phyloP scores from a whole-genome alignment of 768 basidiomycete species.

The Panaeolus papilionaceus region DNA sequence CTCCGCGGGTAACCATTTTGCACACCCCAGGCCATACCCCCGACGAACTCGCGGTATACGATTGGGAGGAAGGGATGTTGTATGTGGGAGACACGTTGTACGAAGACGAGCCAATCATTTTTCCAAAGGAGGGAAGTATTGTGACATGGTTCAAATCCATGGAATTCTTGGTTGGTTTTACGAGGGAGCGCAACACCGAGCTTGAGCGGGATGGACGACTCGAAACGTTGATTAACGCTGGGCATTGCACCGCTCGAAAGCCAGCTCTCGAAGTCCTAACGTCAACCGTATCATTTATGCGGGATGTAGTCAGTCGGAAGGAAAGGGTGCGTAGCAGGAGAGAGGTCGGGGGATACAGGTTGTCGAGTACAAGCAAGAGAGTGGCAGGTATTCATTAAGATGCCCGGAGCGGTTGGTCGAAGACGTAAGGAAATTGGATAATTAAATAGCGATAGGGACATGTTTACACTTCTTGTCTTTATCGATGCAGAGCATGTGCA shows the following conservation, averaged over 20 bases:
- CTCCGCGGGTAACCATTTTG: slow-evolving; percentile 48
- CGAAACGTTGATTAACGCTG: slow-evolving; percentile 52
- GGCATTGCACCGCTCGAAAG: slow-evolving; percentile 51
- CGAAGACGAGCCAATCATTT: slow-evolving; percentile 60
- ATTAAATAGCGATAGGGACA: too few relatives aligned
- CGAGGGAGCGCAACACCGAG: slow-evolving; percentile 33
- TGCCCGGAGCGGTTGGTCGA: slow-evolving; percentile 56
- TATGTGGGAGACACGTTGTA: slow-evolving; percentile 66
- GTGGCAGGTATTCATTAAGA: slow-evolving; percentile 48
- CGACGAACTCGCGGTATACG: slow-evolving; percentile 62
- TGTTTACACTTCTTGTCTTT: too few relatives aligned
- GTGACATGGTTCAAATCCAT: slow-evolving; percentile 53
- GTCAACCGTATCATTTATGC: slow-evolving; percentile 50
- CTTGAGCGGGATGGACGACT: slow-evolving; percentile 14
- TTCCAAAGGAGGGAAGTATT: slow-evolving; percentile 60
- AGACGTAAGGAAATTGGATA: slow-evolving; percentile 33
- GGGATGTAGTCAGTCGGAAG: slow-evolving; percentile 48
- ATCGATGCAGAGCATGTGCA: too few relatives aligned
- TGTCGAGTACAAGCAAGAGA: slow-evolving; percentile 51
- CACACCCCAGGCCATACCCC: slow-evolving; percentile 67
- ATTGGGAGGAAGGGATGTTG: slow-evolving; percentile 53
- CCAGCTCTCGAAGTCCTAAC: slow-evolving; percentile 54
- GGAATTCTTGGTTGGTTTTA: slow-evolving; percentile 48
- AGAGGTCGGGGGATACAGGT: slow-evolving; percentile 40
- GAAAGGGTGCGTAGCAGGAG: slow-evolving; percentile 39